These are phyloP conservation scores for Asterophora lycoperdoides DNA, from an alignment of 768 basidiomycete species.

Conservation along the genomic window DNA sequence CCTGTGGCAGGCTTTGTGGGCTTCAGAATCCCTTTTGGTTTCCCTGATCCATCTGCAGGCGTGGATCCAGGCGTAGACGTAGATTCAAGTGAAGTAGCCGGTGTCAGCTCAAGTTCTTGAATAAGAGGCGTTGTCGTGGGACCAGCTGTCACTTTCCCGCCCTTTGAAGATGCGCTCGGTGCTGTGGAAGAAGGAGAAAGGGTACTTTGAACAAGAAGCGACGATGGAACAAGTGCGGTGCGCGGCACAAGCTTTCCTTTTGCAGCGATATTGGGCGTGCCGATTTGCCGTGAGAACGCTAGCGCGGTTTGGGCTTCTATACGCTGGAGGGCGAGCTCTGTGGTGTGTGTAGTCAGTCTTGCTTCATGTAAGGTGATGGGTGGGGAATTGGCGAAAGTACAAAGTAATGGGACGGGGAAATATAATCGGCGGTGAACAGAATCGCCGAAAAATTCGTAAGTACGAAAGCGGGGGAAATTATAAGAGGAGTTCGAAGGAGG, in stretches of 20 bases:
- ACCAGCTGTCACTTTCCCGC: background rate
- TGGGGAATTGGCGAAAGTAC: too few relatives aligned
- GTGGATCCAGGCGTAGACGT: too few relatives aligned
- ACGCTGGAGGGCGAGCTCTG: conserved; percentile 67
- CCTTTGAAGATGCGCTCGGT: too few relatives aligned
- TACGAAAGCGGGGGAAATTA: too few relatives aligned
- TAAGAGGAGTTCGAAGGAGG: too few relatives aligned
- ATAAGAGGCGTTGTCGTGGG: conserved; percentile 40
- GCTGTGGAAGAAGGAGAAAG: conserved; percentile 9
- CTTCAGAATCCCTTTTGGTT: conserved; percentile 44
- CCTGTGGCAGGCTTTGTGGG: conserved; percentile 6
- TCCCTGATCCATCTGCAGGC: background rate
- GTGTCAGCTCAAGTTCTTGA: conserved; percentile 32
- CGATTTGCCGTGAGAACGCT: conserved; percentile 63
- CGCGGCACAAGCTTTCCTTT: conserved; percentile 68
- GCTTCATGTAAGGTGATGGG: background rate
- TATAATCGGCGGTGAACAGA: too few relatives aligned
- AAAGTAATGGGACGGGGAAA: too few relatives aligned
- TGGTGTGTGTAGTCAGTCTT: background rate
- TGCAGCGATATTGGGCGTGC: conserved; percentile 70
- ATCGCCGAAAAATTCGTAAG: too few relatives aligned
- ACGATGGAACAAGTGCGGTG: conserved; percentile 49
- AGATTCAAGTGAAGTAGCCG: conserved; percentile 8
- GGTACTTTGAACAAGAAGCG: conserved; percentile 25
- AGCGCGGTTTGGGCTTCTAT: conserved; percentile 59